phyloP scores from a whole-genome alignment of 495 filamentous ascomycete genomes.

The Penicillium paxilli region DNA sequence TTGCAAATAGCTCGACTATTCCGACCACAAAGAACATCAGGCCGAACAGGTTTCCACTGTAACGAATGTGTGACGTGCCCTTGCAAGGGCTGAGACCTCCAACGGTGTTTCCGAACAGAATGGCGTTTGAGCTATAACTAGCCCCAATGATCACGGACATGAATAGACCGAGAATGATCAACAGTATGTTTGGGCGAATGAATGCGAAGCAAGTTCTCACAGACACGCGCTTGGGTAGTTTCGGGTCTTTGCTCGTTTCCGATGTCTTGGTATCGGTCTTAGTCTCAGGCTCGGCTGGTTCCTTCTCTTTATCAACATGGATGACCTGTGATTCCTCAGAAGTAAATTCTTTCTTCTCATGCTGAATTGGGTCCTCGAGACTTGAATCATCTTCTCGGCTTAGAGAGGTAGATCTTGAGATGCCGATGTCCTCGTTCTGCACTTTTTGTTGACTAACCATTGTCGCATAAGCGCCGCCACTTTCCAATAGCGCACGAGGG shows the following conservation, averaged over 20 bases:
- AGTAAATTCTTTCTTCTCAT: not conserved
- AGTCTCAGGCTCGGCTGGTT: not conserved
- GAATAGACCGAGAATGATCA: not conserved
- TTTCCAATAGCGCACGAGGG: not conserved
- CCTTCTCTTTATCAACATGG: not conserved
- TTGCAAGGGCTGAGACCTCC: constrained; percentile 46
- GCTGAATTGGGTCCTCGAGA: not conserved
- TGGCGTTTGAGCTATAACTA: constrained; percentile 22
- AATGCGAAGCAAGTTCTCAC: not conserved
- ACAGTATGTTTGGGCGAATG: not conserved
- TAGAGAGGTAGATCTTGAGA: not conserved
- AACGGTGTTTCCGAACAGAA: constrained; percentile 54
- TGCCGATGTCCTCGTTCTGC: not conserved
- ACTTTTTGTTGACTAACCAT: not conserved
- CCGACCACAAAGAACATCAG: constrained; percentile 57
- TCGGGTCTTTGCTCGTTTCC: not conserved
- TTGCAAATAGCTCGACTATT: constrained; percentile 52
- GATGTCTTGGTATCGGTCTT: not conserved
- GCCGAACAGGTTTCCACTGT: constrained; percentile 47
- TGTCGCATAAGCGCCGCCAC: not conserved
- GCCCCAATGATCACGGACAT: not conserved
- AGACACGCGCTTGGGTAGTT: not conserved
- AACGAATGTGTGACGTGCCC: constrained; percentile 30
- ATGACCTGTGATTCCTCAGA: not conserved
- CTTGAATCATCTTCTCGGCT: not conserved